phyloP scores from a whole-genome alignment of 1,284 basidiomycete genomes.

The Marasmius oreades region DNA sequence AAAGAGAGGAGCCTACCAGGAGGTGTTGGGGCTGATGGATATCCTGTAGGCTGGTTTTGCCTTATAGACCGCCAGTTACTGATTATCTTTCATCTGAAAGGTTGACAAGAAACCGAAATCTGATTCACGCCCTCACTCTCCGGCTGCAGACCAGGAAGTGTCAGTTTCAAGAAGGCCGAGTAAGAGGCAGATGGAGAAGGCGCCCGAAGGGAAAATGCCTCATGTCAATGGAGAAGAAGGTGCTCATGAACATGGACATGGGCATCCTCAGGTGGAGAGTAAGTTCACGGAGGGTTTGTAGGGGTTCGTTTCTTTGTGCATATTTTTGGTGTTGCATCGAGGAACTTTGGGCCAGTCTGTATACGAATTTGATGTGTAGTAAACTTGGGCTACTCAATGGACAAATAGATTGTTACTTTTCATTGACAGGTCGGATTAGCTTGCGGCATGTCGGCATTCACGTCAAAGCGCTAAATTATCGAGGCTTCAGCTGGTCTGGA shows the following conservation, averaged over 20 bases:
- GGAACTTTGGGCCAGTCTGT: no score
- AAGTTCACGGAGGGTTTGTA: background rate
- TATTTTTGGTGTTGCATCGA: no score
- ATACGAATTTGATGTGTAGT: no score
- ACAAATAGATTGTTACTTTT: no score
- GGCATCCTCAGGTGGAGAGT: background rate
- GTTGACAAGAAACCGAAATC: constrained; percentile 36
- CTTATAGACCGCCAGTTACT: constrained; percentile 4
- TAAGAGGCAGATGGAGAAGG: constrained; percentile 68
- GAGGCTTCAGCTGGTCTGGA: no score
- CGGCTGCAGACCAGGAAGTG: constrained; percentile 23
- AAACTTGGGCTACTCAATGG: no score
- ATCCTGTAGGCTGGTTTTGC: constrained; percentile 51
- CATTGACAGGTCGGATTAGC: no score
- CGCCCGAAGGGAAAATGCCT: constrained; percentile 51
- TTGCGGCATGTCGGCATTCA: no score
- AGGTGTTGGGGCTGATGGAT: constrained; percentile 49
- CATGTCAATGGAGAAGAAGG: constrained; percentile 20
- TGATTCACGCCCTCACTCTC: constrained; percentile 10
- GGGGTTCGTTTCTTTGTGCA: no score
- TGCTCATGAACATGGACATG: background rate
- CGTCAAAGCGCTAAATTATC: no score
- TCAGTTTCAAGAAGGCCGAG: constrained; percentile 43
- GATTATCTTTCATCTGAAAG: constrained; percentile 16
- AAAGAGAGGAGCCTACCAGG: constrained; percentile 37